Evolutionary conservation across 2,329 filamentous ascomycete genomes (phyloP), one percentile per base, ranked within the genome.

Genomic region (Pseudogymnoascus sp.): DNA sequence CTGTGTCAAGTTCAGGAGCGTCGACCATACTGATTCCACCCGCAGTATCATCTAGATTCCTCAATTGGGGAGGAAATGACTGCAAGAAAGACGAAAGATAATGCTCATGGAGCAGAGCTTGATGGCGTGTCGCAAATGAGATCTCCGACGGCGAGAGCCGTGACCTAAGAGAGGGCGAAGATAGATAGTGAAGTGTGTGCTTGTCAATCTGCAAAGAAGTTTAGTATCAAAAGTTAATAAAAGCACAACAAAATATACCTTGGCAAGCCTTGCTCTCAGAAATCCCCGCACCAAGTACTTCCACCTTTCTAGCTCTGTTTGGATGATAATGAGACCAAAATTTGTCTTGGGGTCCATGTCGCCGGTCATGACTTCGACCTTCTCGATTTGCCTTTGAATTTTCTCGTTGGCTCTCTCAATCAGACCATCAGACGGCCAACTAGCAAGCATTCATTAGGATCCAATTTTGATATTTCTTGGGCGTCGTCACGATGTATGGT

Each of bases 11-110:
- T 74, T 98, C 95, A 0, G 95, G 95, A 1, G 84, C 81, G 73
- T 96, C 92, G 31, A 98, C 85, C 95, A 99, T 99, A 77, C 85
- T 92, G 64, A 93, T 88, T 8, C 93, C 93, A 31, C 92, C 93
- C 0, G 90, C 87, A 13, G 90, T 90, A 78, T 99, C 95, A 77
- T 98, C 96, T 63, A 99, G 79, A 69, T 92, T 87, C 75, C 93
- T 89, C 70, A 99, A 76, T 54, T 85, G 81, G 13, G 84, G 78
- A 0, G 95, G 95, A 71, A 99, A 97, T 11, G 89, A 86, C 0
- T 82, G 83, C 14, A 99, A 81, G 72, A 99, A 99, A 0, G 90
- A 93, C 0, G 88, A 84, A 4, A 90, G 81, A 77, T 96, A 98
- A 76, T 98, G 93, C 62, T 86, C 83, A 64, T 93, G 88, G 16